Conservation (phyloP, 441 rosid species). For the Jatropha multifida region DNA sequence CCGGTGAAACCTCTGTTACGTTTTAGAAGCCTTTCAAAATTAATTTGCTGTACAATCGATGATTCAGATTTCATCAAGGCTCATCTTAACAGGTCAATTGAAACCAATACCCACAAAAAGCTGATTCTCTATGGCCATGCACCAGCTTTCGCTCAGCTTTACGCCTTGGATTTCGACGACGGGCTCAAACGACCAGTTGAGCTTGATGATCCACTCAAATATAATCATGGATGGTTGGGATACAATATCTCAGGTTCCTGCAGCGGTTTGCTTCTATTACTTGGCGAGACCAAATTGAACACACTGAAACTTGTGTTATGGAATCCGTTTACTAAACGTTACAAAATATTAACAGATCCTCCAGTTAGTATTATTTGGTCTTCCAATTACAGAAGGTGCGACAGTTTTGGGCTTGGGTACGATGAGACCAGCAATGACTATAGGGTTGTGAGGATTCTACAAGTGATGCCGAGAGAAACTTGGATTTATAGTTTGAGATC, state of each 20-base stretch:
- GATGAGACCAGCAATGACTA: background rate
- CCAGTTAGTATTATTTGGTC: background rate
- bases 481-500: background rate
- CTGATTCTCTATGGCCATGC: background rate
- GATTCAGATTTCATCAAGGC: background rate
- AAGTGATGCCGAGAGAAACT: background rate
- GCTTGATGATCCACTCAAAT: background rate
- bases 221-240: background rate
- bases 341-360: background rate
- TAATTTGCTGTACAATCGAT: background rate
- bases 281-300: background rate
- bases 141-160: background rate
- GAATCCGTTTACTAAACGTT: background rate
- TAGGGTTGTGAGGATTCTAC: background rate
- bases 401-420: background rate
- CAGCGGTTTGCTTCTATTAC: background rate
- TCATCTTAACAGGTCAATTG: background rate
- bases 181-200: background rate
- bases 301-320: background rate
- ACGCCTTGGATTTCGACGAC: background rate
- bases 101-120: background rate
- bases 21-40: background rate
- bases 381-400: background rate
- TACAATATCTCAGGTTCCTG: background rate
- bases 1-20: background rate